Base-by-base conservation (phyloP, 1,284 basidiomycete genomes). In the Pascua guehoae region DNA sequence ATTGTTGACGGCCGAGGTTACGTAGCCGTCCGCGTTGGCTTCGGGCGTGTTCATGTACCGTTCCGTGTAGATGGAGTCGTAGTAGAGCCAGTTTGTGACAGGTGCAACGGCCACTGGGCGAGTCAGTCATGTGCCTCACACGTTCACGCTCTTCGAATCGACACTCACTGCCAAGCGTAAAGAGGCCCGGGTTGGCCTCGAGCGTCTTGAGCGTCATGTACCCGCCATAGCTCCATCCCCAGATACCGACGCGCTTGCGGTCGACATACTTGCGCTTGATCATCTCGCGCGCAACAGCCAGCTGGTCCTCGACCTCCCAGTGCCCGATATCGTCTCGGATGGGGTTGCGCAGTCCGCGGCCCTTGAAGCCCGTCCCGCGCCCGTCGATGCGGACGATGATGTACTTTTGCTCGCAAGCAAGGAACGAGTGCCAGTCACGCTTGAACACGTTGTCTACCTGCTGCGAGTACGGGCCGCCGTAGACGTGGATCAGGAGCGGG, bases 171-270 rank as follows among this genome's bases (percentile, higher is more conserved):
- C 88, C 91, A 36, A 98, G 79, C 5, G 86, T 87, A 76, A 97
- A 91, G 18, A 95, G 82, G 10, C 88, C 88, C 12, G 86, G 87
- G 71, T 88, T 79, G 5, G 87, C 87, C 78, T 97, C 93, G n/a
- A 88, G 83, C 5, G 93, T 85, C 75, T 96, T 96, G 57, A 87
- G 84, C 51, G 87, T 87, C 87, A 95, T 89, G 76, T 91, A 97
- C 0, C 93, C 93, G 12, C 93, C 93, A 67, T 93, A 95, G 12
- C 88, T 91, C 91, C 92, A 96, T 47, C 92, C 92, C 91, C 91
- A 95, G 41, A 98, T 86, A 0, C 94, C 95, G 45, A 97, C 89
- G 46, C 91, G 81, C 68, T 83, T 85, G 43, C 85, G 58, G 60
- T 78, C 76, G n/a, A 81, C 70, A 60, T 79, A 81, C n/a, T 59